Conservation (phyloP, 1,139 yeast species). For the Geotrichum phurueaensis region DNA sequence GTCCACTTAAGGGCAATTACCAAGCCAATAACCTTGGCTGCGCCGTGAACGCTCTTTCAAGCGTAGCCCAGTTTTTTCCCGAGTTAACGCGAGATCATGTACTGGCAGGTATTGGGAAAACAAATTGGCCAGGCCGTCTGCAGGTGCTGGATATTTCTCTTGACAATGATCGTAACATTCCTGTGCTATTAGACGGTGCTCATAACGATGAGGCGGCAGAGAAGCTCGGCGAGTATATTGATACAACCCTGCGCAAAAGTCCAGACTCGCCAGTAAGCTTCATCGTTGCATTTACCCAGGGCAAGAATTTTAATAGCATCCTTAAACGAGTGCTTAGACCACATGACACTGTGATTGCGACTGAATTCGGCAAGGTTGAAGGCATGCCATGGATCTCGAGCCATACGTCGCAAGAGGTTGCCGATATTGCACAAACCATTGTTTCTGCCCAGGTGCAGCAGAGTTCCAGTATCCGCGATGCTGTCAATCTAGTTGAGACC, state of each 20-base stretch:
- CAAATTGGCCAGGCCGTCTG: constrained; percentile 40
- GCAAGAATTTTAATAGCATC: constrained; percentile 55
- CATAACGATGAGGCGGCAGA: constrained; percentile 82
- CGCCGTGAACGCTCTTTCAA: constrained; percentile 55
- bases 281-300: constrained; percentile 68
- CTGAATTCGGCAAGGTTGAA: constrained; percentile 63
- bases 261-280: constrained; percentile 45
- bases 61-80: constrained; percentile 24
- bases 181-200: constrained; percentile 77
- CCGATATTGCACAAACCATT: constrained; percentile 16
- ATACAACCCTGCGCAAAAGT: constrained; percentile 24
- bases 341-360: constrained; percentile 54
- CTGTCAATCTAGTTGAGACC: not conserved
- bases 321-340: constrained; percentile 46
- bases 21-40: constrained; percentile 66
- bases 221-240: constrained; percentile 50
- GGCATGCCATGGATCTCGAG: constrained; percentile 90
- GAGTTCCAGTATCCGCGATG: not conserved
- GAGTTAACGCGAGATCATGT: constrained; percentile 33
- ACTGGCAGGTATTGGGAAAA: constrained; percentile 44
- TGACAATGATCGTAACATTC: constrained; percentile 44
- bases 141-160: constrained; percentile 27
- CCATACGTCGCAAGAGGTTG: constrained; percentile 40
- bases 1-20: constrained; percentile 67
- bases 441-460: not conserved